Conservation (phyloP, 345 rosid species). For the Eucalyptus melliodora region DNA sequence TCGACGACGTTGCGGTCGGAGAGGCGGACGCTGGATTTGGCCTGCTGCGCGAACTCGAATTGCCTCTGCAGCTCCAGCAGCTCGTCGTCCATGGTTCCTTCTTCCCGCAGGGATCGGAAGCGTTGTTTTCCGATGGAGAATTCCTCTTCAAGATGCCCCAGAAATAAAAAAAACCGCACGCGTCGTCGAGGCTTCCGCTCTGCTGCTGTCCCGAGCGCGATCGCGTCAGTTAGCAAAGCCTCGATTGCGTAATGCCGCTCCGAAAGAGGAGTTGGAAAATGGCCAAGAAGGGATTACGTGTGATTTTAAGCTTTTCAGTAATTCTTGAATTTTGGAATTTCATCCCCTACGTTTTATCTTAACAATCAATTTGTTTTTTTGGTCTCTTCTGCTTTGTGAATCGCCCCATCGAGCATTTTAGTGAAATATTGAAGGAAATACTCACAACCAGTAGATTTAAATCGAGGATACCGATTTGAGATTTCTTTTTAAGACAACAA, state of each 20-base stretch:
- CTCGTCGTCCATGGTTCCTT: slow-evolving; percentile 67
- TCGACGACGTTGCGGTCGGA: slow-evolving; percentile 96
- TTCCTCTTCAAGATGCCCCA: background rate
- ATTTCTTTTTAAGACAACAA: background rate
- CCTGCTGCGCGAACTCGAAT: slow-evolving; percentile 91
- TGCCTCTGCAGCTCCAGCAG: slow-evolving; percentile 80
- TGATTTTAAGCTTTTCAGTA: background rate
- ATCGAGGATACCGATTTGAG: background rate
- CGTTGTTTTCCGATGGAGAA: background rate
- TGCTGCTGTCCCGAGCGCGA: background rate
- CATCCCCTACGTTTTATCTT: background rate
- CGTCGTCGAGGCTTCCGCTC: background rate
- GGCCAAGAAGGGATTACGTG: background rate
- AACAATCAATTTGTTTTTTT: background rate
- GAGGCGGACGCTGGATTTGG: slow-evolving; percentile 74
- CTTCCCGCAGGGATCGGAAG: background rate
- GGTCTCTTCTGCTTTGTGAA: background rate
- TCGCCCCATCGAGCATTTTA: background rate
- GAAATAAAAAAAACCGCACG: background rate
- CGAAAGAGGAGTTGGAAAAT: background rate
- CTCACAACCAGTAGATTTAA: background rate
- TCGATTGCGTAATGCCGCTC: background rate
- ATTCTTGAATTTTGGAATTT: background rate
- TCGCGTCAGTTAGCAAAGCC: background rate
- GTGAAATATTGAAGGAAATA: background rate